These are phyloP conservation scores for Phyllosticta capitalensis DNA, from an alignment of 2,329 filamentous ascomycete genomes.

Conservation along the genomic window DNA sequence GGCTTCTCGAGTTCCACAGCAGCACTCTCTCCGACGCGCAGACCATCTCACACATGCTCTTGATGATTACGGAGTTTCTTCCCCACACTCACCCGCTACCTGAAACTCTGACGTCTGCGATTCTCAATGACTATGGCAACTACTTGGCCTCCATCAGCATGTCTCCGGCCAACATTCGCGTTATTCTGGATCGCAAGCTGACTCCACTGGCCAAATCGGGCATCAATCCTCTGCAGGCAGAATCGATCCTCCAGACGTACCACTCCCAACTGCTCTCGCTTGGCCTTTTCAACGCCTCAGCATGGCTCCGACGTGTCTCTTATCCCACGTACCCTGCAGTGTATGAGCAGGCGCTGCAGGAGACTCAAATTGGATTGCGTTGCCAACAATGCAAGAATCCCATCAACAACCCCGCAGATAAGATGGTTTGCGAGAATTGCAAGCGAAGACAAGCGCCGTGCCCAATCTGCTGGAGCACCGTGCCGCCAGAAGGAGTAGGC, in stretches of 20 bases:
- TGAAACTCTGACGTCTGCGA: slow-evolving; percentile 15
- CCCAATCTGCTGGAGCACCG: slow-evolving; percentile 35
- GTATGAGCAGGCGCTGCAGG: slow-evolving; percentile 47
- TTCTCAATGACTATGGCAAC: slow-evolving; percentile 31
- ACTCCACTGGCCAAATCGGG: slow-evolving; percentile 33
- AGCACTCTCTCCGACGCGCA: slow-evolving; percentile 35
- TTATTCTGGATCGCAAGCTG: slow-evolving; percentile 31
- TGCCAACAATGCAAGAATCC: slow-evolving; percentile 49
- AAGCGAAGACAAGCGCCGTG: slow-evolving; percentile 32
- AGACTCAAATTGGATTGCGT: slow-evolving; percentile 44
- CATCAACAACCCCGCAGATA: slow-evolving; percentile 43
- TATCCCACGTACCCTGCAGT: slow-evolving; percentile 47
- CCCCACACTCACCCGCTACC: slow-evolving; percentile 30
- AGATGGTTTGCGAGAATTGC: slow-evolving; percentile 44
- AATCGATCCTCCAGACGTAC: slow-evolving; percentile 47
- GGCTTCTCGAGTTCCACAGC: slow-evolving; percentile 34
- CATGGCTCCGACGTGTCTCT: slow-evolving; percentile 45
- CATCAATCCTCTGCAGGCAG: slow-evolving; percentile 42
- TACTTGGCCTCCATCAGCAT: slow-evolving; percentile 29
- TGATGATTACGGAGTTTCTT: slow-evolving; percentile 38
- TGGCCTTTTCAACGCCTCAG: slow-evolving; percentile 42
- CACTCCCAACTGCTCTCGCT: slow-evolving; percentile 44
- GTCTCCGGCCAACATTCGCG: slow-evolving; percentile 29
- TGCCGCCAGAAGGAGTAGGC: slow-evolving; percentile 12
- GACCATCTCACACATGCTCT: slow-evolving; percentile 36